Conservation (phyloP, 1,284 basidiomycete genomes). For the Gymnopus androsaceus region DNA sequence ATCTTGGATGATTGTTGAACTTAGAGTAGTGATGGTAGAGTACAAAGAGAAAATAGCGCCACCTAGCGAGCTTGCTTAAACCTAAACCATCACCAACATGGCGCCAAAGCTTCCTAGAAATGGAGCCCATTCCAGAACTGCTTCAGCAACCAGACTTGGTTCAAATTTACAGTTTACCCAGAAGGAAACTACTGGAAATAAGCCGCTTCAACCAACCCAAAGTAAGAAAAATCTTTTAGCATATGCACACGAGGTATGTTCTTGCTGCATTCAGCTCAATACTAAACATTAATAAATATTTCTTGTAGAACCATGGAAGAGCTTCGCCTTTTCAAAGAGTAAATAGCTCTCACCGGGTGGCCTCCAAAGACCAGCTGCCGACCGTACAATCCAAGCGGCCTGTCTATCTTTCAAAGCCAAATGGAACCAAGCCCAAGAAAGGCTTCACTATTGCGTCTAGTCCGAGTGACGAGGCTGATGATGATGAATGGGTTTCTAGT, state of each 20-base stretch:
- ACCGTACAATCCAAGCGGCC: slow-evolving; percentile 14
- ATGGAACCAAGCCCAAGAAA: slow-evolving; percentile 35
- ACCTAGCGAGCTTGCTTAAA: neutral
- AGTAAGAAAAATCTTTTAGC: slow-evolving; percentile 41
- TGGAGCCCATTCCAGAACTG: slow-evolving; percentile 63
- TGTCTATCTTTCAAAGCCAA: slow-evolving; percentile 34
- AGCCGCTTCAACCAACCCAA: slow-evolving; percentile 50
- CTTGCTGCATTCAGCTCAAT: slow-evolving; percentile 12
- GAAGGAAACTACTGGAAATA: slow-evolving; percentile 45
- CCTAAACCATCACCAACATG: slow-evolving; percentile 38
- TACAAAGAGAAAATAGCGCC: neutral
- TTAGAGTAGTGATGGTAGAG: neutral
- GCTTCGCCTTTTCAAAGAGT: slow-evolving; percentile 44
- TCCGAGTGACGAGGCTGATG: slow-evolving; percentile 54
- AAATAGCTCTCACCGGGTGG: slow-evolving; percentile 48
- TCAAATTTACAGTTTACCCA: slow-evolving; percentile 68
- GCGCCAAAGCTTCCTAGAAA: slow-evolving; percentile 38
- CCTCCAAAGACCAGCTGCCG: slow-evolving; percentile 26
- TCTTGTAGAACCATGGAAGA: slow-evolving; percentile 33
- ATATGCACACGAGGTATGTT: slow-evolving; percentile 40
- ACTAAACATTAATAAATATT: slow-evolving; percentile 20
- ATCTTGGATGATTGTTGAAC: slow-evolving; percentile 43
- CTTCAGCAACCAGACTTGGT: slow-evolving; percentile 58
- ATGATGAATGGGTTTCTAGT: slow-evolving; percentile 74
- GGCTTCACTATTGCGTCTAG: slow-evolving; percentile 62